These are phyloP conservation scores for Neurospora sp. DNA, from an alignment of 495 filamentous ascomycete species.

Conservation along the genomic window DNA sequence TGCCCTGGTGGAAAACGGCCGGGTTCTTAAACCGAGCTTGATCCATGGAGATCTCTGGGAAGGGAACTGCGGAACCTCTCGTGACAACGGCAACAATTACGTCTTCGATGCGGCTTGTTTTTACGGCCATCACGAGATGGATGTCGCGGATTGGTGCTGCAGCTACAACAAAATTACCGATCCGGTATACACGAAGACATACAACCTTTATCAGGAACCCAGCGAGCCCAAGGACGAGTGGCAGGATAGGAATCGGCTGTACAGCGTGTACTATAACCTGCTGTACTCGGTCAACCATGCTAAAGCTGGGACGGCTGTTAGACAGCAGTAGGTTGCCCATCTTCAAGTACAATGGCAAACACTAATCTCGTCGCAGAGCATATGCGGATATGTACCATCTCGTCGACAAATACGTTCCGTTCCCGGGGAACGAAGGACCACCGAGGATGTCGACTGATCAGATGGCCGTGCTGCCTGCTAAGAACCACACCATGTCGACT, in stretches of 20 bases:
- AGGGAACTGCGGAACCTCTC: conserved; percentile 30
- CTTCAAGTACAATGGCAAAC: too few species aligned
- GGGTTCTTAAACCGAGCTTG: conserved; percentile 32
- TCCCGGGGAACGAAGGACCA: not conserved
- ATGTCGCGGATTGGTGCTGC: not conserved
- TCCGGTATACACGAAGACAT: not conserved
- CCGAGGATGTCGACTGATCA: not conserved
- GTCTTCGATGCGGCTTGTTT: conserved; percentile 39
- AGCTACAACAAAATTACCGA: not conserved
- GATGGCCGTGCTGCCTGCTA: not conserved
- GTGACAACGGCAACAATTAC: conserved; percentile 18
- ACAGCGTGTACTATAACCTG: not conserved
- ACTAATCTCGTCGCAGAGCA: not conserved
- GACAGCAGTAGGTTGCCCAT: not conserved
- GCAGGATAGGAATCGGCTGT: not conserved
- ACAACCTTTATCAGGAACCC: not conserved
- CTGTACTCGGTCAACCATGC: not conserved
- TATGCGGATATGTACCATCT: not conserved
- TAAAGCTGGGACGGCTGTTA: not conserved
- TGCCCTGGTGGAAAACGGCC: conserved; percentile 31
- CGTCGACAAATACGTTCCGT: not conserved
- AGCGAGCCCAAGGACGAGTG: not conserved
- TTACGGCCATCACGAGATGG: conserved; percentile 11
- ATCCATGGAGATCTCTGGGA: conserved; percentile 44
- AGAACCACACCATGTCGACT: not conserved